Base-by-base conservation (phyloP, 176 grass and related monocot genomes). In the Musa beccarii region DNA sequence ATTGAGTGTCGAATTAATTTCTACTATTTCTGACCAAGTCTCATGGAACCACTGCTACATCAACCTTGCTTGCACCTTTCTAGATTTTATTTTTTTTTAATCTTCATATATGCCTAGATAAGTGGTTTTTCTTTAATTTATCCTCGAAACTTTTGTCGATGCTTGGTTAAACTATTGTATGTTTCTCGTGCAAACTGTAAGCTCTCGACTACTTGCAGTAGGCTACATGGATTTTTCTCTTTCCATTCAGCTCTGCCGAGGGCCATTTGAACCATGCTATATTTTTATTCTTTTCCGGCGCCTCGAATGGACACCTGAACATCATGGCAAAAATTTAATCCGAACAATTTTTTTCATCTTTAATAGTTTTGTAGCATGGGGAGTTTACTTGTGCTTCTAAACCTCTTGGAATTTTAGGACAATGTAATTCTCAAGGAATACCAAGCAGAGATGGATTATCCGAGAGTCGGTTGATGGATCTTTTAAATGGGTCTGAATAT, bases 401-500 rank as follows among this genome's bases (percentile, higher is more conserved):
- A 43, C 34, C 4, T 14, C 3, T 69, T 51, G 6, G 34, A n/a
- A 51, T 50, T 69, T 69, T 34, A 69, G 67, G 67, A 23, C 67
- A 69, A 11, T 75, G 53, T 57, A 24, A 13, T 54, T 75, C 72
- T 75, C 72, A 75, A 57, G 72, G 54, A 75, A 74, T 74, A 19
- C 72, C 72, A 19, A n/a, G 23, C 14, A 75, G 72, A 43, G 72
- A 75, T 57, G 72, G 53, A 57, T 20, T 75, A 59, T 75, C 72
- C 59, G 72, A 75, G 54, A 59, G 72, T 24, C 53, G 72, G 24
- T 57, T 75, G 72, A 57, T 75, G 72, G 53, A 75, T 75, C 72
- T 75, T 57, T 57, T 75, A 34, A 75, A 57, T 75, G 72, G 72
- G 11, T 75, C 72, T 59, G 72, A 75, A 75, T 75, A 75, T 75